Percentiles rank a stretch among this genome's conserved stretches.
Evolutionary conservation across 768 basidiomycete genomes (phyloP).

Genomic region (Mycena galericulata): DNA sequence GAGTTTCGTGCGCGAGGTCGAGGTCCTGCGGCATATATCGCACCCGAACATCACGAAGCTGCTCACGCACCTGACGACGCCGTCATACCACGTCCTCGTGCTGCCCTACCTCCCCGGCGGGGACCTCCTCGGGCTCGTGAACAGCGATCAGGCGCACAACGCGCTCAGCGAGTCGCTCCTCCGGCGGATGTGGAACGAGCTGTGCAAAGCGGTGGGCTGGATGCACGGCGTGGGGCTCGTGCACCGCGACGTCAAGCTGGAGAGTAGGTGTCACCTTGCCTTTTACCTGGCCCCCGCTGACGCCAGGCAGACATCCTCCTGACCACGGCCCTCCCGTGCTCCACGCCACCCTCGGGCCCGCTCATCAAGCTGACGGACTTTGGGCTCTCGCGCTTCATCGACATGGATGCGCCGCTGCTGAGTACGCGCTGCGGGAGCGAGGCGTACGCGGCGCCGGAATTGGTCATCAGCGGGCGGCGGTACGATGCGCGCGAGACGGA

Average conservation of each 20-base stretch:
- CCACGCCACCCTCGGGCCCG: slow-evolving; percentile 59
- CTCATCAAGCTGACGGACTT: slow-evolving; percentile 91
- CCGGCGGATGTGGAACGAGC: slow-evolving; percentile 79
- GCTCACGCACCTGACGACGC: slow-evolving; percentile 76
- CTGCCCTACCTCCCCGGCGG: slow-evolving; percentile 83
- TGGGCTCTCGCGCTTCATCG: slow-evolving; percentile 88
- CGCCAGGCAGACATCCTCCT: slow-evolving; percentile 75
- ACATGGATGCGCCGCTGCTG: slow-evolving; percentile 69
- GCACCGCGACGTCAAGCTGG: slow-evolving; percentile 93
- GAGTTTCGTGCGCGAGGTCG: slow-evolving; percentile 85
- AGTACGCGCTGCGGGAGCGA: slow-evolving; percentile 90
- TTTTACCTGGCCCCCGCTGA: slow-evolving; percentile 6
- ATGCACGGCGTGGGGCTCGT: slow-evolving; percentile 89
- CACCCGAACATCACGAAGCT: slow-evolving; percentile 85
- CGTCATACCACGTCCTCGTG: slow-evolving; percentile 81
- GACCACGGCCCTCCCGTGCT: slow-evolving; percentile 59
- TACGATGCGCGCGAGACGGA: slow-evolving; percentile 92
- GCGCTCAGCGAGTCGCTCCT: slow-evolving; percentile 53
- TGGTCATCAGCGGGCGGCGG: slow-evolving; percentile 62
- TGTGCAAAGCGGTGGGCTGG: slow-evolving; percentile 85
- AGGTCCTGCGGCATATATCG: slow-evolving; percentile 86
- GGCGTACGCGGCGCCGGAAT: slow-evolving; percentile 87
- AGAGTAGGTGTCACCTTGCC: slow-evolving; percentile 58
- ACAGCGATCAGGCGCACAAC: slow-evolving; percentile 61
- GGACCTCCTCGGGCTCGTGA: slow-evolving; percentile 83